Conservation (phyloP, 495 filamentous ascomycete species). For the Trichoderma asperelloides region DNA sequence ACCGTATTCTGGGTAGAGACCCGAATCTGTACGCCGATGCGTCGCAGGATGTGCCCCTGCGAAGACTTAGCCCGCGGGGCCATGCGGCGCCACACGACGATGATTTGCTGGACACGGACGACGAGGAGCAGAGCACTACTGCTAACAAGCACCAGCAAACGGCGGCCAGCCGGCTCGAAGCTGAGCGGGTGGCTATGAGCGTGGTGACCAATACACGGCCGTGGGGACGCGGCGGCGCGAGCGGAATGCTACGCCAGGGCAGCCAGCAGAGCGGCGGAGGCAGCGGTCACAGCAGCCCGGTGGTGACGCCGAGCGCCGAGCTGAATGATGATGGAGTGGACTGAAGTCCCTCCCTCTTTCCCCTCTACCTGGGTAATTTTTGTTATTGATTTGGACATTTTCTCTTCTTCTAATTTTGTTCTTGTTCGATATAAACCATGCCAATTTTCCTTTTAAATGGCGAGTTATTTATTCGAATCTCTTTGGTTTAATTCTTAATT, state of each 20-base stretch:
- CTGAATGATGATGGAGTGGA: slow-evolving; percentile 20
- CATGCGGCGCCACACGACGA: slow-evolving; percentile 15
- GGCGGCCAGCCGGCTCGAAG: slow-evolving; percentile 16
- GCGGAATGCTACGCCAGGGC: slow-evolving; percentile 25
- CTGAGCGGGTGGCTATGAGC: slow-evolving; percentile 31
- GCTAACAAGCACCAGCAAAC: background rate
- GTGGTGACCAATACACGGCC: slow-evolving; percentile 32
- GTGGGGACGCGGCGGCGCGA: slow-evolving; percentile 24
- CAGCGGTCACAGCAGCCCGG: slow-evolving; percentile 13
- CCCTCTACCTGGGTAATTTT: background rate
- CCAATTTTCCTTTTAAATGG: background rate
- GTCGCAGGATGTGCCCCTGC: slow-evolving; percentile 30
- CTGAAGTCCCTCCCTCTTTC: slow-evolving; percentile 12
- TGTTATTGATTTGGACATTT: background rate
- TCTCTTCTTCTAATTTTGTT: background rate
- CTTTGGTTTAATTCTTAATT: background rate
- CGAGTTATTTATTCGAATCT: background rate
- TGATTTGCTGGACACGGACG: slow-evolving; percentile 22
- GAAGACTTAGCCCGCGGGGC: slow-evolving; percentile 30
- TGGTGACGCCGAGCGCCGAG: background rate
- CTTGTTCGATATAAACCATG: background rate
- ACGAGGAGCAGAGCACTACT: slow-evolving; percentile 13
- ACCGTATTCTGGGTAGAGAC: slow-evolving; percentile 41
- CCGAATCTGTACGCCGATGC: slow-evolving; percentile 38
- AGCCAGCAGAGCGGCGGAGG: slow-evolving; percentile 10